Conservation (phyloP, 345 rosid genomes). For the Excoecaria agallocha region DNA sequence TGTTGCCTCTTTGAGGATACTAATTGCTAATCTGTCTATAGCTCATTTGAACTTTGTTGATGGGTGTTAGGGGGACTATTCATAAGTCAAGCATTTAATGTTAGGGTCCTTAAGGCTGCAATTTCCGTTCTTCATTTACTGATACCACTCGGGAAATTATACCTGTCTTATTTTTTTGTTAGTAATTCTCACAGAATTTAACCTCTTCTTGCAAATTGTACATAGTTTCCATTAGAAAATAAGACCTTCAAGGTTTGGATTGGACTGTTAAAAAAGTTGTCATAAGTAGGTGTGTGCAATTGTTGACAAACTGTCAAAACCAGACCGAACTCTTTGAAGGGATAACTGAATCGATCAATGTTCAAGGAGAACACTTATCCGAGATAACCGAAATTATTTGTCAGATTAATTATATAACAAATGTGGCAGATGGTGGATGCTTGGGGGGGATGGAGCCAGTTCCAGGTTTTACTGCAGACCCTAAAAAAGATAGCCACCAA, state of each 20-base stretch:
- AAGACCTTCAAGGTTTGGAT: neutral
- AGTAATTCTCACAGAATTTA: neutral
- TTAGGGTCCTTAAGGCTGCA: neutral
- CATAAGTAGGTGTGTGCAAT: neutral
- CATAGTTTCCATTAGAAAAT: neutral
- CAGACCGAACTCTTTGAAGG: too few relatives aligned
- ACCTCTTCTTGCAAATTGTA: neutral
- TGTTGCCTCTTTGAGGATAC: neutral
- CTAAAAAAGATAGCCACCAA: conserved; percentile 63
- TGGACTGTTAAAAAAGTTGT: neutral
- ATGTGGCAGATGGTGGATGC: conserved; percentile 84
- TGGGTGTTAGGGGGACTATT: neutral
- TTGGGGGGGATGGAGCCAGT: conserved; percentile 98
- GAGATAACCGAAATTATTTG: too few relatives aligned
- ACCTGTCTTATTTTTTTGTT: neutral
- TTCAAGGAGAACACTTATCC: too few relatives aligned
- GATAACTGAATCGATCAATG: too few relatives aligned
- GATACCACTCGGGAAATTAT: neutral
- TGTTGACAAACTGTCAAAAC: too few relatives aligned
- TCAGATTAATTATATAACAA: neutral
- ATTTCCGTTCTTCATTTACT: neutral
- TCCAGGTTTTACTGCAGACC: conserved; percentile 72
- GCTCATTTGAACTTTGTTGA: neutral
- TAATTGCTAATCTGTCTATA: neutral
- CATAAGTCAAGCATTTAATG: neutral